phyloP scores from a whole-genome alignment of 768 basidiomycete species.

The Gautieria morchelliformis region DNA sequence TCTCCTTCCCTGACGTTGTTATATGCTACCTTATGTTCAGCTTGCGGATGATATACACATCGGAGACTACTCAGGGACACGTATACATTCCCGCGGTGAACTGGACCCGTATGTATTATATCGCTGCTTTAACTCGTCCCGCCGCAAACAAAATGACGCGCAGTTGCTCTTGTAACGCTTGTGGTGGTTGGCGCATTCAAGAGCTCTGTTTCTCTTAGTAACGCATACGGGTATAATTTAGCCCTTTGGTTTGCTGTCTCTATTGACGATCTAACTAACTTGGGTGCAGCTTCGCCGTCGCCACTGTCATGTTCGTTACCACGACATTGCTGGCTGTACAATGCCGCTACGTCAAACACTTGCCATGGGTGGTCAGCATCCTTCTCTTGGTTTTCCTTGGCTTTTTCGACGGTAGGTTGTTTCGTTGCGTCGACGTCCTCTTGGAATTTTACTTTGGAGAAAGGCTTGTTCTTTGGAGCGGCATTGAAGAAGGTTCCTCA shows the following conservation, averaged over 20 bases:
- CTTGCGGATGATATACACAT: slow-evolving; percentile 49
- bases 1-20: neutral
- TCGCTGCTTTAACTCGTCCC: neutral
- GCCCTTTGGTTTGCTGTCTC: too few species aligned
- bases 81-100: slow-evolving; percentile 59
- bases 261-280: neutral
- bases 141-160: neutral
- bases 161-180: slow-evolving; percentile 41
- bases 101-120: slow-evolving; percentile 31
- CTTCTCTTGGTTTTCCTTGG: slow-evolving; percentile 45
- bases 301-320: slow-evolving; percentile 58
- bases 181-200: slow-evolving; percentile 49
- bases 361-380: slow-evolving; percentile 32
- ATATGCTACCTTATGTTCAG: slow-evolving; percentile 11
- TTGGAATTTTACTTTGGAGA: too few species aligned
- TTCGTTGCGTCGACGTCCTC: too few species aligned
- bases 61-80: slow-evolving; percentile 50
- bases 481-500: slow-evolving; percentile 49
- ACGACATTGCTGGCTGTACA: slow-evolving; percentile 46
- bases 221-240: slow-evolving; percentile 33
- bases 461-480: slow-evolving; percentile 54
- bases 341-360: slow-evolving; percentile 45
- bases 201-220: slow-evolving; percentile 41
- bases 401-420: slow-evolving; percentile 45
- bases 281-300: slow-evolving; percentile 47